These are phyloP conservation scores for Globisporangium paddicum DNA, from an alignment of 352 stramenopile species.

Conservation along the genomic window DNA sequence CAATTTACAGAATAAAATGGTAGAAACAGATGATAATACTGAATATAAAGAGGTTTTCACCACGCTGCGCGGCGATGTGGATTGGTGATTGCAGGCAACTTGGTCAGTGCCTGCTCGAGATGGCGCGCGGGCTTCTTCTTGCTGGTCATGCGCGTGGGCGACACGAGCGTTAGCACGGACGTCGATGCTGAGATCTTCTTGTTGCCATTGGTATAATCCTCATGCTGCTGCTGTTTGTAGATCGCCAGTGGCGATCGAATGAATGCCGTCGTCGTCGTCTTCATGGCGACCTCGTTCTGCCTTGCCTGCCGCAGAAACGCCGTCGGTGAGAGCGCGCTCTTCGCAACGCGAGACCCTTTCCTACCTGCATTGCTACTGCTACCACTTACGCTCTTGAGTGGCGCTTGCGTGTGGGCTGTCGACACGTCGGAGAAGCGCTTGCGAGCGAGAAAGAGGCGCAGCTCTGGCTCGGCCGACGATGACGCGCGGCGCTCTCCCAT, in stretches of 20 bases:
- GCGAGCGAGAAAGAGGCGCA: constrained; percentile 43
- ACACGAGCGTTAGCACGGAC: constrained; percentile 4
- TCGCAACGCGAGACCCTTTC: constrained; percentile 2
- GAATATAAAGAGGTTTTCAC: not conserved
- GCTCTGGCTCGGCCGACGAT: constrained; percentile 23
- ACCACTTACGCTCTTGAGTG: constrained; percentile 2
- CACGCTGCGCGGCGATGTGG: not conserved
- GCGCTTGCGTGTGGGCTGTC: not conserved
- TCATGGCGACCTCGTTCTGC: not conserved
- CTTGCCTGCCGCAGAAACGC: constrained; percentile 35
- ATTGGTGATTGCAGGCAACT: constrained; percentile 9
- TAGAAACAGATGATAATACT: not conserved
- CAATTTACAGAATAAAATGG: not conserved
- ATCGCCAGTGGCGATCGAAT: constrained; percentile 15
- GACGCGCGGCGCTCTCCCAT: constrained; percentile 24
- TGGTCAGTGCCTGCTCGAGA: not conserved
- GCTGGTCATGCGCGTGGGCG: not conserved
- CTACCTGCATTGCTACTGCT: not conserved
- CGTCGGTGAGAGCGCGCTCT: constrained; percentile 33
- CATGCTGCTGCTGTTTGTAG: constrained; percentile 13
- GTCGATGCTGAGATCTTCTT: not conserved
- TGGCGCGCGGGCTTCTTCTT: not conserved
- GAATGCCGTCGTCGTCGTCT: not conserved
- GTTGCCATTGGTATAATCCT: not conserved
- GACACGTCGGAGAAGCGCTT: constrained; percentile 23